phyloP scores from a whole-genome alignment of 2,329 filamentous ascomycete genomes.

The Rhynchosporium graminicola region DNA sequence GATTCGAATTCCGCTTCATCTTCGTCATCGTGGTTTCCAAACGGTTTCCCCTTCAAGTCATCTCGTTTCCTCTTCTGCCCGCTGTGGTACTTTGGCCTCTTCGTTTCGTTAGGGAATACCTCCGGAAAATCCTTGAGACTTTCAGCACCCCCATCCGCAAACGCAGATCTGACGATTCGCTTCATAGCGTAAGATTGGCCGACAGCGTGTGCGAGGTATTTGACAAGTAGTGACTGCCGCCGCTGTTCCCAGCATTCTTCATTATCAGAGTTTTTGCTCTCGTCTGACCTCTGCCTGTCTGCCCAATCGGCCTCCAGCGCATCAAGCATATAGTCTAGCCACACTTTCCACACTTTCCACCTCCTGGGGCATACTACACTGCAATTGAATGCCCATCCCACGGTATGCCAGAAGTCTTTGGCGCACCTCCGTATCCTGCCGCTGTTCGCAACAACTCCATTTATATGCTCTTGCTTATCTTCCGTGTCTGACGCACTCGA shows the following conservation, averaged over 20 bases:
- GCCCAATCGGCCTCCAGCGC: constrained; percentile 63
- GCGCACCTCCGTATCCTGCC: constrained; percentile 73
- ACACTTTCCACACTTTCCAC: constrained; percentile 80
- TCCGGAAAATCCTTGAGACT: constrained; percentile 59
- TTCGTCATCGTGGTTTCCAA: constrained; percentile 48
- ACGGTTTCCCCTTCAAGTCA: constrained; percentile 24
- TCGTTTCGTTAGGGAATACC: constrained; percentile 68
- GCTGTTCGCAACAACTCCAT: constrained; percentile 60
- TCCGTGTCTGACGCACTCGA: constrained; percentile 46
- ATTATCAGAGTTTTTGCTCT: constrained; percentile 27
- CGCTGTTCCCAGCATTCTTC: constrained; percentile 43
- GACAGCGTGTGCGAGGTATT: constrained; percentile 46
- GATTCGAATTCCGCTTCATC: constrained; percentile 39
- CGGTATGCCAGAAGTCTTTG: constrained; percentile 83
- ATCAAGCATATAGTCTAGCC: constrained; percentile 79
- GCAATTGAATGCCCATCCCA: constrained; percentile 94
- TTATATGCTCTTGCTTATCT: constrained; percentile 52
- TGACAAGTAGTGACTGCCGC: constrained; percentile 58
- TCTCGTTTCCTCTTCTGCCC: constrained; percentile 53
- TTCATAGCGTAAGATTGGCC: constrained; percentile 47
- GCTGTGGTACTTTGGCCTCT: constrained; percentile 45
- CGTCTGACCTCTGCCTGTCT: constrained; percentile 11
- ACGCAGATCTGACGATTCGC: constrained; percentile 64
- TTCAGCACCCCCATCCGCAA: constrained; percentile 63
- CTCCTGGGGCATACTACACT: constrained; percentile 69